Evolutionary conservation across 2,329 filamentous ascomycete species (phyloP).

Genomic region (Colletotrichum sp.): DNA sequence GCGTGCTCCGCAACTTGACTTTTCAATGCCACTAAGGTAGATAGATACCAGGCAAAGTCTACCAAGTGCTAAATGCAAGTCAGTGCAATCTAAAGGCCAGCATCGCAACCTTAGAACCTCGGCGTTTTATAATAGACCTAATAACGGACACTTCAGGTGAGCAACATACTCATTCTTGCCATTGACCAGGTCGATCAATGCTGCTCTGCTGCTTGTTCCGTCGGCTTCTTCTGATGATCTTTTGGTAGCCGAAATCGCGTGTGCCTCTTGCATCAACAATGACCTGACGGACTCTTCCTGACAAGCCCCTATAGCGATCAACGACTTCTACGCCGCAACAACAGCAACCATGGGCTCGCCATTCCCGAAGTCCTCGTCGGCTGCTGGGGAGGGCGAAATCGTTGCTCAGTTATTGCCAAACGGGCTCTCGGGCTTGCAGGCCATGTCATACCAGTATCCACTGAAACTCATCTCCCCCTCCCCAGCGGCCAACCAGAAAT

Average conservation of each 20-base stretch:
- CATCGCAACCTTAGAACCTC: neutral
- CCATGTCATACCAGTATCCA: slow-evolving; percentile 88
- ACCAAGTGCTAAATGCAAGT: neutral
- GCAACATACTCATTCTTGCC: neutral
- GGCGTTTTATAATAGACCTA: neutral
- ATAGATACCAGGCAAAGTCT: neutral
- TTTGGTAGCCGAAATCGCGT: neutral
- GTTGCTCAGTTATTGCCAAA: slow-evolving; percentile 76
- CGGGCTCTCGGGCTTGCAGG: slow-evolving; percentile 72
- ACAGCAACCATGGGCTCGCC: slow-evolving; percentile 65
- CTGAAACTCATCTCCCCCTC: slow-evolving; percentile 89
- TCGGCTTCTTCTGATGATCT: neutral
- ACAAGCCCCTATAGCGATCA: neutral
- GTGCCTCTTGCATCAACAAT: neutral
- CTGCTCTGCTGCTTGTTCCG: neutral
- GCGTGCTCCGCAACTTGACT: neutral
- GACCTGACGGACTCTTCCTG: neutral
- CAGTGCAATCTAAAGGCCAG: neutral
- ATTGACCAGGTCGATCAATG: neutral
- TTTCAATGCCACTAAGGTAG: neutral
- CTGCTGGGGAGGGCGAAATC: slow-evolving; percentile 80
- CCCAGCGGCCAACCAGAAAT: slow-evolving; percentile 65
- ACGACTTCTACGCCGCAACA: neutral
- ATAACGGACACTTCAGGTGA: neutral
- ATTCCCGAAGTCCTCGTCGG: slow-evolving; percentile 75